Conservation (phyloP, 129 eudicot species). For the Flaveria brownii region DNA sequence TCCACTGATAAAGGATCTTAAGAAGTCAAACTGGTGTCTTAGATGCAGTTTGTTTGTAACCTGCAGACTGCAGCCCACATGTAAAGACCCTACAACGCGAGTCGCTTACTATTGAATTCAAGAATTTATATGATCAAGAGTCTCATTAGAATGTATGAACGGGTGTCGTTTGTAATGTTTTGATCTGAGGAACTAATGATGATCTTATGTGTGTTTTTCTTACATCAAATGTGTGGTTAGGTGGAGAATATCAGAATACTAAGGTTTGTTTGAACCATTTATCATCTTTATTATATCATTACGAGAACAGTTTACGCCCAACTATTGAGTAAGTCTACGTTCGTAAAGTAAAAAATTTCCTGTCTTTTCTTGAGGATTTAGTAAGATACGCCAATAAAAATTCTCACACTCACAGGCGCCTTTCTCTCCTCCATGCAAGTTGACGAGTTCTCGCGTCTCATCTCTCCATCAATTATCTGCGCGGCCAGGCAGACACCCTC, state of each 20-base stretch:
- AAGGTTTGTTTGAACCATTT: background rate
- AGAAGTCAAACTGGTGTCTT: slow-evolving; percentile 14
- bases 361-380: too few relatives aligned
- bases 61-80: background rate
- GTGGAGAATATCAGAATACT: background rate
- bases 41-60: background rate
- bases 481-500: too few relatives aligned
- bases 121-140: background rate
- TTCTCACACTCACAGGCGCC: too few relatives aligned
- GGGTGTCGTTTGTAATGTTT: background rate
- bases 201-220: background rate
- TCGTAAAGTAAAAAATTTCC: too few relatives aligned
- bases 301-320: background rate
- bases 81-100: background rate
- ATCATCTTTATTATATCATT: background rate
- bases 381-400: too few relatives aligned
- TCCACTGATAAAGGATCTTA: background rate
- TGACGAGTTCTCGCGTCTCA: too few relatives aligned
- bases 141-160: background rate
- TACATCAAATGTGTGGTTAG: background rate
- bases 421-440: too few relatives aligned
- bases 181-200: background rate
- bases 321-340: too few relatives aligned
- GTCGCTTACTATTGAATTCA: background rate
- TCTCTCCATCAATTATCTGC: too few relatives aligned